Base-by-base conservation (phyloP, 1,284 basidiomycete species). In the Afroboletus lepidellus region DNA sequence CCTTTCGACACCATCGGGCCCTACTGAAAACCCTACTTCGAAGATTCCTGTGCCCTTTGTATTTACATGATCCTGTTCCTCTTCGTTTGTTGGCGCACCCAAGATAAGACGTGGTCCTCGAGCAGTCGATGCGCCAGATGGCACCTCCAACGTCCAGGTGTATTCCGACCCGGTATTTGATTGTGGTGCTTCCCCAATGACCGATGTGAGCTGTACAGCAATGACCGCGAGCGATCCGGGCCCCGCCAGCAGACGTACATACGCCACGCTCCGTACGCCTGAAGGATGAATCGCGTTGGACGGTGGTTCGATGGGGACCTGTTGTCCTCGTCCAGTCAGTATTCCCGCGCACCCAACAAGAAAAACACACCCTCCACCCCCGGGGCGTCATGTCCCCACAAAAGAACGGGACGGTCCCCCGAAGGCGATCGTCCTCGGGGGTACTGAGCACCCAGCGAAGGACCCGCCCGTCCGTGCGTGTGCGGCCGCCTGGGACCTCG, bases 321-420 rank as follows among this genome's bases (percentile, higher is more conserved):
- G 51, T 21, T 7, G 16, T 15, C 18, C 29, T 20, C 27, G 11
- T 6, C 27, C 7, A 4, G 18, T 42, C 18, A 25, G 18, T 12
- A 12, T 30, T 30, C 24, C 2, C n/a, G 27, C 6, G 12, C 20
- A 9, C 24, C 3, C 13, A 1, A 23, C 4, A 46, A 21, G 15
- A 5, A 25, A n/a, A 21, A 34, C 47, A 16, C 55, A 85, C 86
- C 65, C 86, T 70, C 66, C 77, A 74, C 4, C 65, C 58, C 43
- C 85, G 69, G 4, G 82, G 77, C 7, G 85, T 87, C 3, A 86
- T 66, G 62, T 88, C 85, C 21, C 83, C 83, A 60, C 86, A 89
- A 63, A 84, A 88, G 62, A 88, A 88, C n/a, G 86, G 85, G 13
- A 83, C 60, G 2, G 61, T 57, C 2, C 77, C 74, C 0, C 71